Percentiles rank a stretch among this genome's conserved stretches.
Conservation (phyloP, 2,329 filamentous ascomycete genomes). For the Talaromyces albobiverticillius region DNA sequence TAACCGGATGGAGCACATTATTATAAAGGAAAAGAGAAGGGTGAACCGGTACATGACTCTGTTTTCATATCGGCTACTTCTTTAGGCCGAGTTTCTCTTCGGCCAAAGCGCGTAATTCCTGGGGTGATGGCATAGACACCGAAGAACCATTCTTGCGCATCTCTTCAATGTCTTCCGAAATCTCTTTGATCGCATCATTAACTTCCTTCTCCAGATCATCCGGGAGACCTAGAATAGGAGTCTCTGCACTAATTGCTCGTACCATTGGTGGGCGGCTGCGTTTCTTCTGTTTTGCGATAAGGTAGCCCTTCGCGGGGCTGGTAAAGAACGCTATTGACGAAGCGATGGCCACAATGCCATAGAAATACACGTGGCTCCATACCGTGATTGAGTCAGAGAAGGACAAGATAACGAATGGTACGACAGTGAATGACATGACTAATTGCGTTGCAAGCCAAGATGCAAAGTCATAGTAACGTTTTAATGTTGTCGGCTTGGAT, state of each 20-base stretch:
- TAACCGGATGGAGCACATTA: no score
- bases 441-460: slow-evolving; percentile 74
- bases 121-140: slow-evolving; percentile 44
- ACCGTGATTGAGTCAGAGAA: slow-evolving; percentile 68
- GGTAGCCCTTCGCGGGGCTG: slow-evolving; percentile 66
- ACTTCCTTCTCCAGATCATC: slow-evolving; percentile 73
- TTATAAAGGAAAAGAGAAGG: background rate
- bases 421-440: slow-evolving; percentile 77
- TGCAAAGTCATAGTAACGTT: slow-evolving; percentile 81
- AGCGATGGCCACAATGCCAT: slow-evolving; percentile 67
- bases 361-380: slow-evolving; percentile 89
- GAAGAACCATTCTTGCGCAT: slow-evolving; percentile 48
- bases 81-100: slow-evolving; percentile 35
- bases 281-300: slow-evolving; percentile 59
- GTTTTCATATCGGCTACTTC: background rate
- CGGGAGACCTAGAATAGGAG: slow-evolving; percentile 71
- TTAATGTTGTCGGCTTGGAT: slow-evolving; percentile 64
- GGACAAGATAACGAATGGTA: slow-evolving; percentile 80
- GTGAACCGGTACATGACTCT: background rate
- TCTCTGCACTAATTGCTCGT: slow-evolving; percentile 34
- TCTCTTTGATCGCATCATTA: slow-evolving; percentile 72
- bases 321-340: slow-evolving; percentile 71
- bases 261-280: slow-evolving; percentile 41
- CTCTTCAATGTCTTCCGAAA: slow-evolving; percentile 69
- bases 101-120: slow-evolving; percentile 53